These are phyloP conservation scores for Strigomonas culicis DNA, from an alignment of 208 protist genomes.

Conservation along the genomic window DNA sequence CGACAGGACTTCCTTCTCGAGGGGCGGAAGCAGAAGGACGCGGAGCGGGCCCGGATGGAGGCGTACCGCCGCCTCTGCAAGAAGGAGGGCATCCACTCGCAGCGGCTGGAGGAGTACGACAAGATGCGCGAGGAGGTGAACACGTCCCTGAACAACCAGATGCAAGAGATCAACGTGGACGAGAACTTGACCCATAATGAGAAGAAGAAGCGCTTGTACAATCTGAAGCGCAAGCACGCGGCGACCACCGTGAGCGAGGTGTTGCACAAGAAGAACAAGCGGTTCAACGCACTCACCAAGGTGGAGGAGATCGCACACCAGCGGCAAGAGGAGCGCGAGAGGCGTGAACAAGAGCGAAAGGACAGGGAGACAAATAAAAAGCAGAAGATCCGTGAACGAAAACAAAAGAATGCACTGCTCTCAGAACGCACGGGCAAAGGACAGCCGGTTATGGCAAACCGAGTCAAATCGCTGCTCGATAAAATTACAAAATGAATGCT, in stretches of 20 bases:
- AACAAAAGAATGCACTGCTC: conserved; percentile 48
- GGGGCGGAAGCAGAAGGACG: conserved; percentile 69
- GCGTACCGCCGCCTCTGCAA: conserved; percentile 82
- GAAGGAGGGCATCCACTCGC: conserved; percentile 76
- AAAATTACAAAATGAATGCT: conserved; percentile 51
- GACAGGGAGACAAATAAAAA: conserved; percentile 47
- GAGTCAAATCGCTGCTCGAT: conserved; percentile 64
- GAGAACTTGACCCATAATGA: conserved; percentile 85
- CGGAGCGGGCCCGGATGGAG: conserved; percentile 81
- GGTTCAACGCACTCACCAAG: conserved; percentile 52
- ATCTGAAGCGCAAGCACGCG: conserved; percentile 84
- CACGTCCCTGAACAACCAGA: conserved; percentile 28
- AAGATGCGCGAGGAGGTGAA: conserved; percentile 31
- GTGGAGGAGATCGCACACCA: conserved; percentile 50
- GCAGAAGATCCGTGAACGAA: conserved; percentile 40
- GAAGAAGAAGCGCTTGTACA: conserved; percentile 83
- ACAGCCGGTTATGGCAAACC: conserved; percentile 76
- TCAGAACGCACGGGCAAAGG: conserved; percentile 63
- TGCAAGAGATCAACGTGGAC: conserved; percentile 79
- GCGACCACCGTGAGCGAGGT: conserved; percentile 67
- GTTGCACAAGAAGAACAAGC: conserved; percentile 54
- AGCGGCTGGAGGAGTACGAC: conserved; percentile 84
- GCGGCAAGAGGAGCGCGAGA: conserved; percentile 46
- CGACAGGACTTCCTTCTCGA: conserved; percentile 53
- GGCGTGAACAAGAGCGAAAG: conserved; percentile 28